These are phyloP conservation scores for Diaporthe australafricana DNA, from an alignment of 2,329 filamentous ascomycete species.

Conservation along the genomic window DNA sequence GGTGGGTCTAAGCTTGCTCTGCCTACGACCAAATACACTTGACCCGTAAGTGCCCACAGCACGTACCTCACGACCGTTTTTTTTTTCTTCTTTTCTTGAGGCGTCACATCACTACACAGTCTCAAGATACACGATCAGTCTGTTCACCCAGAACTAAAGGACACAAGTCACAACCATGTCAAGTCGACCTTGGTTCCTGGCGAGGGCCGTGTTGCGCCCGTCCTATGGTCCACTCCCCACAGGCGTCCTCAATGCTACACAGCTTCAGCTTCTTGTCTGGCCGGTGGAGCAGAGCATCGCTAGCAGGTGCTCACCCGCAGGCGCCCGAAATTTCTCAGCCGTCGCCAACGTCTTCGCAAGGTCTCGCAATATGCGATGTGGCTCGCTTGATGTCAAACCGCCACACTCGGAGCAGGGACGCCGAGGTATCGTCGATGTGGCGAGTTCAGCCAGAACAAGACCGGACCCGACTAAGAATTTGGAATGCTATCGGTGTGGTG, in stretches of 20 bases:
- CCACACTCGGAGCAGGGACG: neutral
- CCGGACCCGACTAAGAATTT: too few relatives aligned
- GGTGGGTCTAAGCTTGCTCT: neutral
- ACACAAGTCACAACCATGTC: neutral
- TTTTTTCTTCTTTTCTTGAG: too few relatives aligned
- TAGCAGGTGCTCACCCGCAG: neutral
- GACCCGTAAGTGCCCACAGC: too few relatives aligned
- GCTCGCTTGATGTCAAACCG: neutral
- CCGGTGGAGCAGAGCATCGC: too few relatives aligned
- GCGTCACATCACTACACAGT: too few relatives aligned
- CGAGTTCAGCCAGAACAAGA: too few relatives aligned
- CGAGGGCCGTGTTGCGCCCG: neutral
- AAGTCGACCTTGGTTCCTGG: neutral
- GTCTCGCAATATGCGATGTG: neutral
- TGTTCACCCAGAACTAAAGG: neutral
- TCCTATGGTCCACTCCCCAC: neutral
- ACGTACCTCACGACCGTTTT: too few relatives aligned
- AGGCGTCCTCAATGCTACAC: neutral
- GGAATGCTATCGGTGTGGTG: neutral
- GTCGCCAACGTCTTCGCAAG: neutral
- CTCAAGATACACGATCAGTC: too few relatives aligned
- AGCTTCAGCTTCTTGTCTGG: neutral
- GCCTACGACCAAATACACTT: neutral
- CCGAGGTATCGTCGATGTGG: too few relatives aligned
- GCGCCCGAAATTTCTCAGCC: neutral